These are phyloP conservation scores for Prunus yedoensis DNA, from an alignment of 331 rosid genomes.

Conservation along the genomic window DNA sequence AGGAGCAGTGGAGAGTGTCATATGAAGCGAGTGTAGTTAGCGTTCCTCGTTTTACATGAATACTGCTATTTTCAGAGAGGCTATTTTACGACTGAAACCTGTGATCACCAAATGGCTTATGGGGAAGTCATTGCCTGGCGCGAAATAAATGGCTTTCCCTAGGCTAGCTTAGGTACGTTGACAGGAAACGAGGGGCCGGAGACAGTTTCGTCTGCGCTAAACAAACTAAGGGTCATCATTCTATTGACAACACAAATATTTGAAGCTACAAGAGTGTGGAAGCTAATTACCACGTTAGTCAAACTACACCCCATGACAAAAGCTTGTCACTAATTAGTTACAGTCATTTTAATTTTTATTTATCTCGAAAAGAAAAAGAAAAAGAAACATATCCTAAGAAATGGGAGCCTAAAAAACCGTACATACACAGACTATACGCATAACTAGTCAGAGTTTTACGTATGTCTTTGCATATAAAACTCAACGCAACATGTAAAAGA, in stretches of 20 bases:
- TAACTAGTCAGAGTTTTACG: neutral
- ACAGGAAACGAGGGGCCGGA: neutral
- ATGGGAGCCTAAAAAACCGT: neutral
- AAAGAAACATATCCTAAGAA: neutral
- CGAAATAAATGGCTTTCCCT: neutral
- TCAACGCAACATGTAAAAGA: neutral
- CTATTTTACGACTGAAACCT: neutral
- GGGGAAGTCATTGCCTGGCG: neutral
- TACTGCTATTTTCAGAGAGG: neutral
- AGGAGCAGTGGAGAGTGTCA: too few species aligned
- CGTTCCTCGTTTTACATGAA: neutral
- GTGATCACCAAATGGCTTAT: neutral
- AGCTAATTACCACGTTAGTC: neutral
- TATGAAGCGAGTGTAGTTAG: too few species aligned
- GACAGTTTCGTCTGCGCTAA: neutral
- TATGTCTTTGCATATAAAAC: neutral
- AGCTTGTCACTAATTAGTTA: too few species aligned
- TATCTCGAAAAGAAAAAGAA: too few species aligned
- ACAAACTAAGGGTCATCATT: neutral
- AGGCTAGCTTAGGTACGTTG: neutral
- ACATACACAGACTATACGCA: neutral
- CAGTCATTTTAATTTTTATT: too few species aligned
- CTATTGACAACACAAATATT: neutral
- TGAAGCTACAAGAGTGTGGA: neutral
- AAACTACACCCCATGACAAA: too few species aligned